Evolutionary conservation across 2,329 filamentous ascomycete species (phyloP).

Genomic region (Furcasterigmium furcatum): DNA sequence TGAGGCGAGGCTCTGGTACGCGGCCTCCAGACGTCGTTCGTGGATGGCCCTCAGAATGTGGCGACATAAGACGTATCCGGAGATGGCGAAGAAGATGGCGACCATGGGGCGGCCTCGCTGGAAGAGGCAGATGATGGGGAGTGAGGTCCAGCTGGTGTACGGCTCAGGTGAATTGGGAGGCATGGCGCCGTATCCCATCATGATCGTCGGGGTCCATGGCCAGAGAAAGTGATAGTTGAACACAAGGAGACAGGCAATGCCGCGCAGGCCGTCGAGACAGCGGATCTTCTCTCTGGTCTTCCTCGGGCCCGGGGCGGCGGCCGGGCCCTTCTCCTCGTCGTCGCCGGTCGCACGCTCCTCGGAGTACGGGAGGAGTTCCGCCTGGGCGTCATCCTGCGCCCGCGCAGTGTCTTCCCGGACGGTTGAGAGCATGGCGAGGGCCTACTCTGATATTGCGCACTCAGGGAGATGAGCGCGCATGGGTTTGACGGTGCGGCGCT

Average conservation of each 20-base stretch:
- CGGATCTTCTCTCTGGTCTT: slow-evolving; percentile 27
- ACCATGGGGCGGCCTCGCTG: slow-evolving; percentile 37
- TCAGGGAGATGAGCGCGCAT: too few relatives aligned
- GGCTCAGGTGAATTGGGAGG: slow-evolving; percentile 30
- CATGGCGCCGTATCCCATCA: slow-evolving; percentile 34
- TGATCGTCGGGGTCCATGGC: slow-evolving; percentile 34
- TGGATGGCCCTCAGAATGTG: slow-evolving; percentile 33
- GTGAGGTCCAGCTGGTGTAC: slow-evolving; percentile 23
- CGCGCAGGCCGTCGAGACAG: slow-evolving; percentile 36
- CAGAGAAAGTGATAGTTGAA: slow-evolving; percentile 40
- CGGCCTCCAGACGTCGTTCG: slow-evolving; percentile 27
- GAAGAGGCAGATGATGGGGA: slow-evolving; percentile 36
- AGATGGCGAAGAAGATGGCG: slow-evolving; percentile 39
- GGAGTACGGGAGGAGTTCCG: not conserved
- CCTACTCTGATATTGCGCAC: too few relatives aligned
- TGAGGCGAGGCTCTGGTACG: slow-evolving; percentile 31
- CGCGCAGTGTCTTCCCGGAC: slow-evolving; percentile 8
- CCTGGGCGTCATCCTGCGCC: slow-evolving; percentile 4
- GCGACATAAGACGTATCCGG: slow-evolving; percentile 36
- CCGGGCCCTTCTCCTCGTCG: slow-evolving; percentile 7
- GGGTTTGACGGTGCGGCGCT: too few relatives aligned
- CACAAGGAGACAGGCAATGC: slow-evolving; percentile 36
- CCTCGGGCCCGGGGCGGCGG: slow-evolving; percentile 9
- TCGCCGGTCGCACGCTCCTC: slow-evolving; percentile 4
- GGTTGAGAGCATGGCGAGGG: slow-evolving; percentile 3